Evolutionary conservation across 1,284 basidiomycete species (phyloP).

Genomic region (Bondarzewia mesenterica): DNA sequence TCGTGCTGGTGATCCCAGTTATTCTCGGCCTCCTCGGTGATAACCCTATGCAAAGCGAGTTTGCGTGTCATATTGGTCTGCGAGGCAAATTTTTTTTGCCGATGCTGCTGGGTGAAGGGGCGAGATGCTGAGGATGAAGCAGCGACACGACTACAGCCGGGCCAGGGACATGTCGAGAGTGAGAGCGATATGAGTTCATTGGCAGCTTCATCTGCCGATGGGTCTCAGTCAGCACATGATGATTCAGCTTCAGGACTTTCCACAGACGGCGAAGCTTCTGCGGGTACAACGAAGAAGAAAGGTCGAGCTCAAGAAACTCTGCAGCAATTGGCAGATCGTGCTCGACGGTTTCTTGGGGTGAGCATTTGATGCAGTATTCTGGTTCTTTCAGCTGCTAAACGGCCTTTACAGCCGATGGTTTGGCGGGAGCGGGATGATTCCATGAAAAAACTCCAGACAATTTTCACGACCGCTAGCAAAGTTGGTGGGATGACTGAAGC

Average conservation of each 20-base stretch:
- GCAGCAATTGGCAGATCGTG: background rate
- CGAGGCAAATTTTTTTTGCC: slow-evolving; percentile 31
- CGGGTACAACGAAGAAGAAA: background rate
- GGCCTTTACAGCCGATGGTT: background rate
- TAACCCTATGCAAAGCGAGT: slow-evolving; percentile 39
- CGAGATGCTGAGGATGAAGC: background rate
- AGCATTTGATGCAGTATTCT: background rate
- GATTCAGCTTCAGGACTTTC: background rate
- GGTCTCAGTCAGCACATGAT: background rate
- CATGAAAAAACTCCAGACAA: background rate
- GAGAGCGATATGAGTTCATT: background rate
- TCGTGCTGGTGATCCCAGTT: slow-evolving; percentile 24
- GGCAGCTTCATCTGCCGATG: background rate
- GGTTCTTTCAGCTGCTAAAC: background rate
- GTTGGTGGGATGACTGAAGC: background rate
- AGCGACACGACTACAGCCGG: background rate
- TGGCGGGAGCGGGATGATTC: background rate
- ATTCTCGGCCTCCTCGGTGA: slow-evolving; percentile 31
- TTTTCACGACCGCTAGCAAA: background rate
- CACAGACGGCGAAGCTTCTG: background rate
- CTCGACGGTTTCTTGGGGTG: background rate
- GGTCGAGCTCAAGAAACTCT: background rate
- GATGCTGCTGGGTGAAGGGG: slow-evolving; percentile 22
- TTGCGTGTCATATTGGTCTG: slow-evolving; percentile 33
- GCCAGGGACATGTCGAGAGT: background rate